These are phyloP conservation scores for Mangifera indica DNA, from an alignment of 345 rosid genomes.

Conservation along the genomic window DNA sequence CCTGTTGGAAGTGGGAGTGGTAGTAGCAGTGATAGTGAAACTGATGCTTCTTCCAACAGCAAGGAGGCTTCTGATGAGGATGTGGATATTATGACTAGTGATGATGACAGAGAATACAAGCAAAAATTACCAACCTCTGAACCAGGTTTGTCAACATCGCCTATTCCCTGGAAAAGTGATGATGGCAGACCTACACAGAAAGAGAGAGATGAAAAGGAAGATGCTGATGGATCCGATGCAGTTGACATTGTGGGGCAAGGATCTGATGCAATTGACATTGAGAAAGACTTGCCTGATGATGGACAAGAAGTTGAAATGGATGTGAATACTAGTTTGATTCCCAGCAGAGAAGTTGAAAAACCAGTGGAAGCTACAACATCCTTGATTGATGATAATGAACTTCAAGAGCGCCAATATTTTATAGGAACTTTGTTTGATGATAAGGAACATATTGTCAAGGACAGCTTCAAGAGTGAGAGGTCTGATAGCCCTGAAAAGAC, in stretches of 20 bases:
- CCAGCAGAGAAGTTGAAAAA: slow-evolving; percentile 24
- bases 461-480: slow-evolving; percentile 43
- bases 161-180: slow-evolving; percentile 28
- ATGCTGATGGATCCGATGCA: slow-evolving; percentile 41
- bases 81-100: slow-evolving; percentile 85
- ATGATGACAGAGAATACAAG: slow-evolving; percentile 66
- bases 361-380: slow-evolving; percentile 34
- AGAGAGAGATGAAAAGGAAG: slow-evolving; percentile 44
- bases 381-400: slow-evolving; percentile 39
- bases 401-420: slow-evolving; percentile 54
- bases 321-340: slow-evolving; percentile 23
- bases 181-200: slow-evolving; percentile 32
- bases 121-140: slow-evolving; percentile 45
- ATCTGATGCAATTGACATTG: slow-evolving; percentile 46
- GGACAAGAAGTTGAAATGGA: slow-evolving; percentile 53
- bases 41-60: slow-evolving; percentile 83
- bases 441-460: slow-evolving; percentile 42
- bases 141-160: slow-evolving; percentile 31
- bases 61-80: slow-evolving; percentile 91
- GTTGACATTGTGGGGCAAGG: slow-evolving; percentile 50
- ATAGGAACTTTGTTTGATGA: slow-evolving; percentile 87
- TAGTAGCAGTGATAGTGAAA: slow-evolving; percentile 92
- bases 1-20: slow-evolving; percentile 60
- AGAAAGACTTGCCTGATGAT: slow-evolving; percentile 51
- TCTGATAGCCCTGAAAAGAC: slow-evolving; percentile 51